Percentiles rank a stretch among this genome's conserved stretches.
Evolutionary conservation across 2,329 filamentous ascomycete species (phyloP).

Genomic region (Xylaria digitata): DNA sequence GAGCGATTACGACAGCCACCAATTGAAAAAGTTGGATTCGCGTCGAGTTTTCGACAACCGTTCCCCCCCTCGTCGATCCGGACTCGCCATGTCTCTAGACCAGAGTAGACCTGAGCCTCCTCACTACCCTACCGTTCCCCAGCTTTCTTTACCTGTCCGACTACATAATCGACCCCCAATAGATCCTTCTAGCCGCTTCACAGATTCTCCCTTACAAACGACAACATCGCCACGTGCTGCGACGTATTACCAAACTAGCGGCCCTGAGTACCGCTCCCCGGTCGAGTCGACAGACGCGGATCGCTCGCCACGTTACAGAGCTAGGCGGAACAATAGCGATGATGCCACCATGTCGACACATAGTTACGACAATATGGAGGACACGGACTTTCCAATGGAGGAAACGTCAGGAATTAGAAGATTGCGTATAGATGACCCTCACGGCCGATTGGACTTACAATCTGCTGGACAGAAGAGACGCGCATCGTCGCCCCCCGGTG

Average conservation of each 20-base stretch:
- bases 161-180: slow-evolving; percentile 56
- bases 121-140: slow-evolving; percentile 50
- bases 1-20: slow-evolving; percentile 59
- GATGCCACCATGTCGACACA: slow-evolving; percentile 59
- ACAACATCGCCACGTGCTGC: slow-evolving; percentile 60
- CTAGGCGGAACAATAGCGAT: slow-evolving; percentile 64
- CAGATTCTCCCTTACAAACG: slow-evolving; percentile 61
- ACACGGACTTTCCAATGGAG: slow-evolving; percentile 59
- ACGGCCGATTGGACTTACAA: slow-evolving; percentile 52
- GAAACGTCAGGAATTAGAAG: slow-evolving; percentile 55
- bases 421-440: slow-evolving; percentile 61
- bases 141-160: slow-evolving; percentile 60
- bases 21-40: slow-evolving; percentile 68
- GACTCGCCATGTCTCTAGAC: slow-evolving; percentile 58
- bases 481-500: slow-evolving; percentile 65
- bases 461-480: slow-evolving; percentile 64
- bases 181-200: slow-evolving; percentile 58
- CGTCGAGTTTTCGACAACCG: slow-evolving; percentile 58
- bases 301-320: slow-evolving; percentile 59
- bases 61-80: slow-evolving; percentile 58
- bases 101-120: slow-evolving; percentile 54
- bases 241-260: slow-evolving; percentile 55
- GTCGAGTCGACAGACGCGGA: slow-evolving; percentile 60
- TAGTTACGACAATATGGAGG: slow-evolving; percentile 63
- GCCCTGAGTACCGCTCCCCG: slow-evolving; percentile 58